Percentiles rank a stretch among this genome's conserved stretches.
Conservation (phyloP, 1,284 basidiomycete genomes). For the Coniferiporia sulphurascens region DNA sequence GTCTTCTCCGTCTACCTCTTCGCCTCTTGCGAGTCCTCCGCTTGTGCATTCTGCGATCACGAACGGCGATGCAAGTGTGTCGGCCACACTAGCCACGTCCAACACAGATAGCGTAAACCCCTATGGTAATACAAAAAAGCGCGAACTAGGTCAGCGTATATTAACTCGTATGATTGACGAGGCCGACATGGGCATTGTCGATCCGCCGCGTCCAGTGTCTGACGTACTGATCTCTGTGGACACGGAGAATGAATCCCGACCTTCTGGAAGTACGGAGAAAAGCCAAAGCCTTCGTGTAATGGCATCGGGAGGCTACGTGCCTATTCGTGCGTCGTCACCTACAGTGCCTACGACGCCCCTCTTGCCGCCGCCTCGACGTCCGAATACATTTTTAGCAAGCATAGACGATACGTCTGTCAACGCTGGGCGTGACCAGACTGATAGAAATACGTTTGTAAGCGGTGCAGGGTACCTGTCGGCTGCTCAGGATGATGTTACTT, state of each 20-base stretch:
- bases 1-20: constrained; percentile 18
- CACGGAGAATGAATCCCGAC: background rate
- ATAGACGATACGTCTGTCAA: constrained; percentile 39
- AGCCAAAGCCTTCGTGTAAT: background rate
- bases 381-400: constrained; percentile 27
- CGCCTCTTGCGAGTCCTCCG: background rate
- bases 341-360: constrained; percentile 50
- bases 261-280: background rate
- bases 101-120: constrained; percentile 9
- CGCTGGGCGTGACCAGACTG: background rate
- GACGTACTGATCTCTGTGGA: background rate
- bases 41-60: background rate
- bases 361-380: constrained; percentile 53
- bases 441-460: background rate
- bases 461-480: background rate
- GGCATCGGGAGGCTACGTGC: constrained; percentile 29
- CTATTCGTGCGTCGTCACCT: constrained; percentile 52
- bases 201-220: background rate
- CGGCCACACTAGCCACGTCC: constrained; percentile 12
- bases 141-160: constrained; percentile 25
- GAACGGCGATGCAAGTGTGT: constrained; percentile 24
- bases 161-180: constrained; percentile 22
- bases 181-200: constrained; percentile 16
- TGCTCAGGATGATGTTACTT: background rate
- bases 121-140: constrained; percentile 19